Evolutionary conservation across 2,329 filamentous ascomycete genomes (phyloP).

Genomic region (Claviceps pazoutovae): DNA sequence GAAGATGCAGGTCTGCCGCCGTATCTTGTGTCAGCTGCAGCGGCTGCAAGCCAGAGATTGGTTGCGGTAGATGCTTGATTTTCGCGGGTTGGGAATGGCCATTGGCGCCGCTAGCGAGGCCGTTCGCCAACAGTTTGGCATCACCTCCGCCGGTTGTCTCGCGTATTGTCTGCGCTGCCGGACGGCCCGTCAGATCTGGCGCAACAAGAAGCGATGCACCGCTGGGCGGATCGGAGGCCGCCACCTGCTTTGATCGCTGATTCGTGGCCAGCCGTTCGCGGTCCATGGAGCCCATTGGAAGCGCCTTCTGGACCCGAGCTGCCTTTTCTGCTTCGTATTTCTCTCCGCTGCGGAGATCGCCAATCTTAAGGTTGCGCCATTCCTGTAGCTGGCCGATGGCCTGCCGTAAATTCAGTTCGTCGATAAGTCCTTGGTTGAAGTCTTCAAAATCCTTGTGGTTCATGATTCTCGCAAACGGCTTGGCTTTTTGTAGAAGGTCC

Average conservation of each 20-base stretch:
- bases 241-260: constrained; percentile 54
- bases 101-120: constrained; percentile 32
- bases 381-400: constrained; percentile 87
- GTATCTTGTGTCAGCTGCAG: constrained; percentile 61
- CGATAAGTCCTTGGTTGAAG: constrained; percentile 71
- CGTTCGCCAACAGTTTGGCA: constrained; percentile 39
- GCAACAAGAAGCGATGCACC: constrained; percentile 66
- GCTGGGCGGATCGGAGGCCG: constrained; percentile 54
- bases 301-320: constrained; percentile 52
- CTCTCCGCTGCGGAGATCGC: constrained; percentile 72
- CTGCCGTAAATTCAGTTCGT: constrained; percentile 81
- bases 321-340: constrained; percentile 88
- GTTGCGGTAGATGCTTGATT: constrained; percentile 39
- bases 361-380: constrained; percentile 76
- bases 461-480: constrained; percentile 96
- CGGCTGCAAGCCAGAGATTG: constrained; percentile 47
- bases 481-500: constrained; percentile 81
- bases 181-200: constrained; percentile 58
- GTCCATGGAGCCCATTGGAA: constrained; percentile 71
- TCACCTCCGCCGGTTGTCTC: constrained; percentile 33
- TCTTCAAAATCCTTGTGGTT: constrained; percentile 80
- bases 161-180: constrained; percentile 20
- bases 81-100: constrained; percentile 20
- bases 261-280: constrained; percentile 60
- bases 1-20: constrained; percentile 68